Evolutionary conservation across 495 filamentous ascomycete genomes (phyloP).

Genomic region (Penicillium canescens): DNA sequence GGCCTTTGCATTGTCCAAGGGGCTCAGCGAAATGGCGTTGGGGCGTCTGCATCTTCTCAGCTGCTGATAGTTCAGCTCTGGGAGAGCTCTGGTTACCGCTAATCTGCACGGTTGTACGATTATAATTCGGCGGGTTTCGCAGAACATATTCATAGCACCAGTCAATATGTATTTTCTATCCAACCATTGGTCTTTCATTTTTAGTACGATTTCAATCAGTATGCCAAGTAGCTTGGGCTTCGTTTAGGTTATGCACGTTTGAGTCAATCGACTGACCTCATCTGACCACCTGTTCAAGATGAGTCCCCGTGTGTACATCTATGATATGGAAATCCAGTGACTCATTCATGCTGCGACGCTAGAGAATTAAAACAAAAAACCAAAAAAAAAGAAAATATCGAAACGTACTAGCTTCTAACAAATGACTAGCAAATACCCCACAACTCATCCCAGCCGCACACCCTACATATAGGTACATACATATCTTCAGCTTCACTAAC

Average conservation of each 20-base stretch:
- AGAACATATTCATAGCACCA: conserved; percentile 24
- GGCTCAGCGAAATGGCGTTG: conserved; percentile 10
- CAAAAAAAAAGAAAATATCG: neutral
- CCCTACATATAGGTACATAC: neutral
- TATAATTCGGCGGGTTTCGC: conserved; percentile 12
- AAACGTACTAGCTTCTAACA: neutral
- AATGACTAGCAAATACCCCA: neutral
- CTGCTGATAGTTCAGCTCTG: conserved; percentile 18
- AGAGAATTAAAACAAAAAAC: neutral
- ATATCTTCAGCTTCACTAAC: neutral
- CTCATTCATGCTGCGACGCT: neutral
- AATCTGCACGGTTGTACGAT: conserved; percentile 19
- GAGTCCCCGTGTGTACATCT: neutral
- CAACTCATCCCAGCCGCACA: neutral
- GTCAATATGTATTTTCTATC: conserved; percentile 12
- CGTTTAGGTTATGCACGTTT: neutral
- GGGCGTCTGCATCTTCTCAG: conserved; percentile 12
- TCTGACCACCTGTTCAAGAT: neutral
- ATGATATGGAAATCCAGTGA: neutral
- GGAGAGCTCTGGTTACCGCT: neutral
- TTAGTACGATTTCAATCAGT: neutral
- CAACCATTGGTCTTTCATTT: neutral
- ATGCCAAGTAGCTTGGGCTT: neutral
- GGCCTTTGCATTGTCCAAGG: conserved; percentile 2
- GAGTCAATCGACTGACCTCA: neutral